A percentile compares a stretch with the other conserved stretches of the same genome.
phyloP scores from a whole-genome alignment of 345 rosid genomes.

The Jatropha curcas region DNA sequence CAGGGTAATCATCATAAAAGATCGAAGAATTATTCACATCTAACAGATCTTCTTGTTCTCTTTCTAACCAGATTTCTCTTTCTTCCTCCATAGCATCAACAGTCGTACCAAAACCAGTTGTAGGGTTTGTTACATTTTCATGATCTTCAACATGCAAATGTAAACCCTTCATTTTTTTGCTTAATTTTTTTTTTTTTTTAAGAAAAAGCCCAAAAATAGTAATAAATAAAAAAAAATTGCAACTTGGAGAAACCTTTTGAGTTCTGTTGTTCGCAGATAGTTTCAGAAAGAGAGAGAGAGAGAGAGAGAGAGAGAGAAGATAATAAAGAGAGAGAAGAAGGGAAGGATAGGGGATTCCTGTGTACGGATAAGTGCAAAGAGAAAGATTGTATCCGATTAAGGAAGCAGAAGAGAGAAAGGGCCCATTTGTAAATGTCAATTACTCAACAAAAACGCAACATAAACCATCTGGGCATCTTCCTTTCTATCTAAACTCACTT shows the following conservation, averaged over 20 bases:
- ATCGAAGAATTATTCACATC: slow-evolving; percentile 55
- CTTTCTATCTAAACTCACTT: slow-evolving; percentile 7
- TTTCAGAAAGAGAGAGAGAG: slow-evolving; percentile 16
- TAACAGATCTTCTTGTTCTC: slow-evolving; percentile 48
- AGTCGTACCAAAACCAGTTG: slow-evolving; percentile 16
- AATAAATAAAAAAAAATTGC: not conserved
- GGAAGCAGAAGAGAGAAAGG: slow-evolving; percentile 44
- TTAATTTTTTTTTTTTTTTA: not conserved
- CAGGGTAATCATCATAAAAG: slow-evolving; percentile 65
- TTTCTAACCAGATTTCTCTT: slow-evolving; percentile 57
- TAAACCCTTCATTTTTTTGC: slow-evolving; percentile 24
- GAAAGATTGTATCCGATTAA: slow-evolving; percentile 30
- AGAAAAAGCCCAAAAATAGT: not conserved
- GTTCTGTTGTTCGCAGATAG: slow-evolving; percentile 19
- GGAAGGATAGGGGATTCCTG: slow-evolving; percentile 22
- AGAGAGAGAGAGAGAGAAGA: not conserved
- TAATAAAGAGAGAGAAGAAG: not conserved
- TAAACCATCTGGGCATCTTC: slow-evolving; percentile 38
- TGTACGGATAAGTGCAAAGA: slow-evolving; percentile 53
- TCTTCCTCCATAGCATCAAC: slow-evolving; percentile 32
- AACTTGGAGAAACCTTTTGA: slow-evolving; percentile 16
- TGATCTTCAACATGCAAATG: slow-evolving; percentile 36
- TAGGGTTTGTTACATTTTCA: slow-evolving; percentile 21
- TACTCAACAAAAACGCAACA: slow-evolving; percentile 44
- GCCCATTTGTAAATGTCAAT: slow-evolving; percentile 35